phyloP scores from a whole-genome alignment of 139 green algal species.

The Chlorokybus atmophyticus region DNA sequence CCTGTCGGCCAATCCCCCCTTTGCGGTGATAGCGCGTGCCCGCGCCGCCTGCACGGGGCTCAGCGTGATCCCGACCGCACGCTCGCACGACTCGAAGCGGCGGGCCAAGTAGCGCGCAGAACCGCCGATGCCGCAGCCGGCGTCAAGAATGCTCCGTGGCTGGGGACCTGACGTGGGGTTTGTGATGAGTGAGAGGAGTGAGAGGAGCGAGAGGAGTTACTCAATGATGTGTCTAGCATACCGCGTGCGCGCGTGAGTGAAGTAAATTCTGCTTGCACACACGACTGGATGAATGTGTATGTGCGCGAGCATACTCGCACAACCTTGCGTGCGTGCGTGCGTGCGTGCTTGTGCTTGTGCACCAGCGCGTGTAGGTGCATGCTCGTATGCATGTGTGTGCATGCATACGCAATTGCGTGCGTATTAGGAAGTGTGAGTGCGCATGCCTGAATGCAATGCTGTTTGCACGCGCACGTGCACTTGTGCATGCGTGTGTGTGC shows the following conservation, averaged over 20 bases:
- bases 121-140: slow-evolving; percentile 87
- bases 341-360: background rate
- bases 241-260: too few species aligned
- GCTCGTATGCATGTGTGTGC: too few species aligned
- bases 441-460: background rate
- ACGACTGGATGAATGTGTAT: background rate
- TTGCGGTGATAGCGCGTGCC: slow-evolving; percentile 60
- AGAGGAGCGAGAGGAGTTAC: background rate
- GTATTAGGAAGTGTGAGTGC: too few species aligned
- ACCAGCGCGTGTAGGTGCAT: too few species aligned
- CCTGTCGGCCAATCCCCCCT: slow-evolving; percentile 54
- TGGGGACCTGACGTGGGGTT: background rate
- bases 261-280: too few species aligned
- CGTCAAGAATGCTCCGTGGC: slow-evolving; percentile 60
- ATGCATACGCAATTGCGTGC: too few species aligned
- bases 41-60: slow-evolving; percentile 46
- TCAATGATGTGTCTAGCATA: background rate
- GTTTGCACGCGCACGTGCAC: background rate
- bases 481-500: background rate
- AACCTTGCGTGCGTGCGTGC: background rate
- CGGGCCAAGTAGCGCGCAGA: slow-evolving; percentile 66
- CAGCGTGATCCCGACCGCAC: too few species aligned
- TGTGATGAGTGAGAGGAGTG: background rate
- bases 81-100: slow-evolving; percentile 64
- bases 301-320: background rate